A percentile compares a stretch with the other conserved stretches of the same genome.
Evolutionary conservation across 2,329 filamentous ascomycete genomes (phyloP).

Genomic region (Anthostomella pinea): DNA sequence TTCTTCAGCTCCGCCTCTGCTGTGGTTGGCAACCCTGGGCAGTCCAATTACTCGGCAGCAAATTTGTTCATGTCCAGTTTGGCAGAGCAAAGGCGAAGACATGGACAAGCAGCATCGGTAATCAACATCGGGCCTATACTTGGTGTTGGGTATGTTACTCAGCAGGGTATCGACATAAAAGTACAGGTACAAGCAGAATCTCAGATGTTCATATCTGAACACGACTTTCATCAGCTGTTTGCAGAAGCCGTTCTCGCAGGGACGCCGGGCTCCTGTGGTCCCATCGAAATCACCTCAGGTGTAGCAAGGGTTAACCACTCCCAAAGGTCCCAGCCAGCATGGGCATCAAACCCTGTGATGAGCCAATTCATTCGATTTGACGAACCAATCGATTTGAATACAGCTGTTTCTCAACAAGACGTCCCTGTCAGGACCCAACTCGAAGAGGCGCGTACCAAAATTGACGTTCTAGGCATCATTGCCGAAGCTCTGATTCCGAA

Average conservation of each 20-base stretch:
- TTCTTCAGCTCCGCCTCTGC: slow-evolving; percentile 37
- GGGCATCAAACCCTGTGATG: slow-evolving; percentile 8
- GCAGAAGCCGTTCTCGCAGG: slow-evolving; percentile 19
- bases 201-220: slow-evolving; percentile 14
- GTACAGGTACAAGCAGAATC: slow-evolving; percentile 14
- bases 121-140: slow-evolving; percentile 28
- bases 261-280: background rate
- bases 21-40: slow-evolving; percentile 36
- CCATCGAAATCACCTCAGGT: slow-evolving; percentile 12
- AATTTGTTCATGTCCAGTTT: slow-evolving; percentile 37
- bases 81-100: slow-evolving; percentile 22
- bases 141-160: slow-evolving; percentile 27
- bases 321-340: slow-evolving; percentile 6
- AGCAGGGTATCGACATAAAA: too few relatives aligned
- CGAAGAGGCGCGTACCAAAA: background rate
- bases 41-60: slow-evolving; percentile 37
- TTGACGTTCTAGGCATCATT: slow-evolving; percentile 4
- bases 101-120: slow-evolving; percentile 24
- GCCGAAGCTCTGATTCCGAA: slow-evolving; percentile 7
- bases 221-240: slow-evolving; percentile 17
- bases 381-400: background rate
- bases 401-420: background rate
- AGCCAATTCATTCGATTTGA: slow-evolving; percentile 2
- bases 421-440: slow-evolving; percentile 5
- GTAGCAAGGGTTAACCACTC: slow-evolving; percentile 8